phyloP scores from a whole-genome alignment of 2,329 filamentous ascomycete genomes.

The Madurella mycetomatis region DNA sequence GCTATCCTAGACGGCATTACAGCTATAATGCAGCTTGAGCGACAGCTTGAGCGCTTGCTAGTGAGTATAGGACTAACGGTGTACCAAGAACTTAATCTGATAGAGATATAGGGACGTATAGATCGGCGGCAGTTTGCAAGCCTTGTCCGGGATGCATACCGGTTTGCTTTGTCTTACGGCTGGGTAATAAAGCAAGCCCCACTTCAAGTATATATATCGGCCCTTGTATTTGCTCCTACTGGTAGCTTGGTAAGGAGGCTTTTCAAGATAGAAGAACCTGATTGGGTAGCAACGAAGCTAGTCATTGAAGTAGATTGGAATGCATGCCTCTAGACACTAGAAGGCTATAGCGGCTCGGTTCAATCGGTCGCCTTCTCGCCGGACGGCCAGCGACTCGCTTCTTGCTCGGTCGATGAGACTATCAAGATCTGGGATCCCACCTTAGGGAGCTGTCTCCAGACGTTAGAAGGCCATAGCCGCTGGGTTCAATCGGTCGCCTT shows the following conservation, averaged over 20 bases:
- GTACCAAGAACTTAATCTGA: too few species aligned
- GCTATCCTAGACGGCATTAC: constrained; percentile 13
- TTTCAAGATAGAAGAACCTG: constrained; percentile 14
- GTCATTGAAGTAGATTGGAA: constrained; percentile 12
- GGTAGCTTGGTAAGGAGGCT: constrained; percentile 9
- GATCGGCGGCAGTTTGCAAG: too few species aligned
- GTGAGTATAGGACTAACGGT: constrained; percentile 9
- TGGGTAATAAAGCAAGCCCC: constrained; percentile 16
- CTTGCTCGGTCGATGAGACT: not conserved
- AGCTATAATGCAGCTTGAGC: constrained; percentile 14
- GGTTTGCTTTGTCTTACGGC: constrained; percentile 14
- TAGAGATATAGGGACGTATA: constrained; percentile 1
- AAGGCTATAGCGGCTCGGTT: constrained; percentile 11
- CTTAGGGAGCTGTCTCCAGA: too few species aligned
- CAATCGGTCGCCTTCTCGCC: constrained; percentile 13
- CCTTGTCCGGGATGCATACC: constrained; percentile 13
- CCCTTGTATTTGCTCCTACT: constrained; percentile 19
- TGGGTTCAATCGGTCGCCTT: constrained; percentile 14
- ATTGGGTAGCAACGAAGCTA: constrained; percentile 11
- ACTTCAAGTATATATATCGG: constrained; percentile 21
- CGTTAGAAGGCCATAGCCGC: constrained; percentile 10
- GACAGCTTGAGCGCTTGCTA: constrained; percentile 13
- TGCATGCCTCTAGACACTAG: constrained; percentile 18
- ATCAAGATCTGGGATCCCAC: too few species aligned
- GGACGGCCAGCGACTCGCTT: not conserved